Evolutionary conservation across 352 stramenopile genomes (phyloP), one percentile per base, ranked within the genome.

Genomic region (Phytophthora tubulina): DNA sequence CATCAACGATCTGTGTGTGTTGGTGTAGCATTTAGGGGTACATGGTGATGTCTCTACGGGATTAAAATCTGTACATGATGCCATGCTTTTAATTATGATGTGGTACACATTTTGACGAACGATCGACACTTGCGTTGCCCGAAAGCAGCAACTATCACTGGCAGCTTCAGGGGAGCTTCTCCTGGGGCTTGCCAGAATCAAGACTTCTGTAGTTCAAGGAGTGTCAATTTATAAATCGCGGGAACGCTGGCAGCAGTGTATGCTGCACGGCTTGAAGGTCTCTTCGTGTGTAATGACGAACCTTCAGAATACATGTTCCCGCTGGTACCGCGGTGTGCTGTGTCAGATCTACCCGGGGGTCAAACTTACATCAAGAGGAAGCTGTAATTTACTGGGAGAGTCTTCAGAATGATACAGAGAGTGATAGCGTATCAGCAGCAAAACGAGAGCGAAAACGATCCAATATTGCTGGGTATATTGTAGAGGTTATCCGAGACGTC

Each of bases 1-100:
- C 27, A 17, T 80, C 2, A 53, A 56, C 4, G 52, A 76, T 46
- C 14, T 75, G 21, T 32, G 60, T 44, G 14, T 52, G 11, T 51
- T 75, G 10, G 57, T 78, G 4, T 21, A 66, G 9, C 36, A 14
- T 14, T 51, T 68, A 69, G 27, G 58, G 7, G 53, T 41, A 21
- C 39, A 35, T 14, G 52, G 58, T 70, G 62, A 8, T 72, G 14
- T 76, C 62, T 27, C 41, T 76, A 21, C 51, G 0, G 6, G 50
- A 6, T 33, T 57, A 3, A 45, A 57, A 33, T 11, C 50, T 1
- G 17, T 57, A 21, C 32, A 57, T 32, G 33, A 45, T 32, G 32
- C 50, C 31, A n/a, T n/a, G 2, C 50, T 45, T 4, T 57, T 30
- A 27, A 17, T 6, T 36, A 41, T 55, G 31, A 66, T 45, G 31